A percentile compares a stretch with the other conserved stretches of the same genome.
phyloP scores from a whole-genome alignment of 83 land plant species.

The Thuja plicata region DNA sequence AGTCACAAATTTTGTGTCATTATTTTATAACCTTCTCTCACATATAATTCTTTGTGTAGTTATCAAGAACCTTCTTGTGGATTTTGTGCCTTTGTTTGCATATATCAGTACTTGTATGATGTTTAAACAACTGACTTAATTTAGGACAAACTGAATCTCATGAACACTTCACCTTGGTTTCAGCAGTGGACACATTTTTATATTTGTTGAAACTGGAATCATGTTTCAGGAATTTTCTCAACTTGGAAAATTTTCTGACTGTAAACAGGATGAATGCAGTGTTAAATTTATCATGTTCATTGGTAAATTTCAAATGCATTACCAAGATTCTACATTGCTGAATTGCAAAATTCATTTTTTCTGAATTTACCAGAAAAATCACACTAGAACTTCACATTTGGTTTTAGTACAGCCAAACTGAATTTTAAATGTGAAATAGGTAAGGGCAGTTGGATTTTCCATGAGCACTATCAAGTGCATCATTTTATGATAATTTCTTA shows the following conservation, averaged over 20 bases:
- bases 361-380: background rate
- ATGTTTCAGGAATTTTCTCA: background rate
- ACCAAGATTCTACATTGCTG: background rate
- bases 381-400: background rate
- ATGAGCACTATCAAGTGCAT: background rate
- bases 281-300: background rate
- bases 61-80: background rate
- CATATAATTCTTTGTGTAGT: background rate
- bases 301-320: background rate
- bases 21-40: background rate
- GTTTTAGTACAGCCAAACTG: background rate
- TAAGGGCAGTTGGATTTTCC: background rate
- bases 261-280: background rate
- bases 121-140: background rate
- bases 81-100: constrained; percentile 5
- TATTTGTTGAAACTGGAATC: background rate
- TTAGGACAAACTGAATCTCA: background rate
- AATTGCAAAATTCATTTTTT: background rate
- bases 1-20: background rate
- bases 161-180: background rate
- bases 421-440: background rate
- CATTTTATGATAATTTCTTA: background rate
- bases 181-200: background rate
- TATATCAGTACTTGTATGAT: background rate
- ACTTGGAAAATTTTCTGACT: background rate